Conservation (phyloP, 768 basidiomycete species). For the Boletus rubescentipes region DNA sequence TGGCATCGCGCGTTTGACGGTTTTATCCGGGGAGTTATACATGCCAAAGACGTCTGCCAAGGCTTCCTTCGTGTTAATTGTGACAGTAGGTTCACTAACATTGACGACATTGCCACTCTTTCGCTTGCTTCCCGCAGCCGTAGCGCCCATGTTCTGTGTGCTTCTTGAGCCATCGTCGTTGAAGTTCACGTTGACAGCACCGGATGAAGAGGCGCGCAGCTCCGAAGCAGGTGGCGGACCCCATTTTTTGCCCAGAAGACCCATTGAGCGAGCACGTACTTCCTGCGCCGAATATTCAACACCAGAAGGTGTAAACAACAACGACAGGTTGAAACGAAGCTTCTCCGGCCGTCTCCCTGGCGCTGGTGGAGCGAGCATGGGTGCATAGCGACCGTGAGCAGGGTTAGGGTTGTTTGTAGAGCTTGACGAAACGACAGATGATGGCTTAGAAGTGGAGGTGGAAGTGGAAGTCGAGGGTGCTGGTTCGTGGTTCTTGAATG, state of each 20-base stretch:
- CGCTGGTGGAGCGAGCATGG: conserved; percentile 68
- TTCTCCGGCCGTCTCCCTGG: conserved; percentile 74
- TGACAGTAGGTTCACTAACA: conserved; percentile 78
- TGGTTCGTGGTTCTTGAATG: conserved; percentile 37
- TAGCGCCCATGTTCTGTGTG: conserved; percentile 37
- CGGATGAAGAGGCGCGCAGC: conserved; percentile 34
- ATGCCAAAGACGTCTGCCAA: conserved; percentile 92
- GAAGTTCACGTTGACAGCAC: conserved; percentile 50
- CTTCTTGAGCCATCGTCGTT: conserved; percentile 56
- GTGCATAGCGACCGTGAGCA: conserved; percentile 54
- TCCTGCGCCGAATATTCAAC: conserved; percentile 86
- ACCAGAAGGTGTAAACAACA: conserved; percentile 74
- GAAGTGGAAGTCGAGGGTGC: conserved; percentile 36
- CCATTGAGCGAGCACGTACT: conserved; percentile 77
- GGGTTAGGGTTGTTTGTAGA: conserved; percentile 40
- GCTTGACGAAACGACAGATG: conserved; percentile 23
- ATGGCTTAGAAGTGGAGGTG: conserved; percentile 24
- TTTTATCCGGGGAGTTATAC: conserved; percentile 91
- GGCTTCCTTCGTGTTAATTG: conserved; percentile 96
- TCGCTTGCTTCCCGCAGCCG: conserved; percentile 33
- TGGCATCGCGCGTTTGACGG: conserved; percentile 49
- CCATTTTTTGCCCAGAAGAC: conserved; percentile 85
- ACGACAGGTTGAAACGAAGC: conserved; percentile 61
- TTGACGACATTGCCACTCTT: conserved; percentile 43
- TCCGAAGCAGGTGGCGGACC: conserved; percentile 55